phyloP scores from a whole-genome alignment of 2,329 filamentous ascomycete genomes.

The Beauveria bassiana region DNA sequence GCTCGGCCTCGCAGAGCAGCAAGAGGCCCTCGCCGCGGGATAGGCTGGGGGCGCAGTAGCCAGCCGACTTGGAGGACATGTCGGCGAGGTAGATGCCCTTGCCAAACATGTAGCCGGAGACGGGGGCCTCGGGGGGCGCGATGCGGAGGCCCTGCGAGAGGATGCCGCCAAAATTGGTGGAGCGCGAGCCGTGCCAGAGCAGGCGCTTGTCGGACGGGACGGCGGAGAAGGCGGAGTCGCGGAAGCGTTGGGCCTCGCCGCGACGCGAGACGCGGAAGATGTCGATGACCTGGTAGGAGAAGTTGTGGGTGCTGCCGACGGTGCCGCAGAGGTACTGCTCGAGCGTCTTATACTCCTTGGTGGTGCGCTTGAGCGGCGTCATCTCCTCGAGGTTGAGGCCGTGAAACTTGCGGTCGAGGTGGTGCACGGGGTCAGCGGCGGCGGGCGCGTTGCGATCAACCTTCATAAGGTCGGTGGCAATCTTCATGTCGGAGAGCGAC shows the following conservation, averaged over 20 bases:
- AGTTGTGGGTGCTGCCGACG: constrained; percentile 57
- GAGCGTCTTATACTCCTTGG: constrained; percentile 58
- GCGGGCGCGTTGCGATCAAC: constrained; percentile 35
- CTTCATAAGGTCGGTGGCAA: constrained; percentile 71
- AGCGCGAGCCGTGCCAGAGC: constrained; percentile 80
- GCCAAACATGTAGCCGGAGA: constrained; percentile 78
- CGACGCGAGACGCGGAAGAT: constrained; percentile 78
- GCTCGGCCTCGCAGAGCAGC: constrained; percentile 70
- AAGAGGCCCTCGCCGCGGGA: constrained; percentile 67
- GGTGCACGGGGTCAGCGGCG: constrained; percentile 47
- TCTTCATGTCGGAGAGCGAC: constrained; percentile 77
- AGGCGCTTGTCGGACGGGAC: constrained; percentile 61
- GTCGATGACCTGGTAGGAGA: constrained; percentile 55
- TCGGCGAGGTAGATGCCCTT: constrained; percentile 87
- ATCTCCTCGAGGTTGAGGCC: constrained; percentile 69
- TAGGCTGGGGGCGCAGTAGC: constrained; percentile 58
- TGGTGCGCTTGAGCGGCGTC: constrained; percentile 53
- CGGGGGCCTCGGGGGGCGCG: constrained; percentile 75
- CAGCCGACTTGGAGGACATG: constrained; percentile 74
- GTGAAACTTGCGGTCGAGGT: constrained; percentile 64
- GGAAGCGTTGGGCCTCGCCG: constrained; percentile 64
- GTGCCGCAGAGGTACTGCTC: constrained; percentile 60
- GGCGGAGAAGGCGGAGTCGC: constrained; percentile 44
- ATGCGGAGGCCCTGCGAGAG: constrained; percentile 84
- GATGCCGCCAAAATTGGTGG: constrained; percentile 81